Conservation (phyloP, 1,139 yeast genomes). For the Kurtzmaniella quercitrusa region DNA sequence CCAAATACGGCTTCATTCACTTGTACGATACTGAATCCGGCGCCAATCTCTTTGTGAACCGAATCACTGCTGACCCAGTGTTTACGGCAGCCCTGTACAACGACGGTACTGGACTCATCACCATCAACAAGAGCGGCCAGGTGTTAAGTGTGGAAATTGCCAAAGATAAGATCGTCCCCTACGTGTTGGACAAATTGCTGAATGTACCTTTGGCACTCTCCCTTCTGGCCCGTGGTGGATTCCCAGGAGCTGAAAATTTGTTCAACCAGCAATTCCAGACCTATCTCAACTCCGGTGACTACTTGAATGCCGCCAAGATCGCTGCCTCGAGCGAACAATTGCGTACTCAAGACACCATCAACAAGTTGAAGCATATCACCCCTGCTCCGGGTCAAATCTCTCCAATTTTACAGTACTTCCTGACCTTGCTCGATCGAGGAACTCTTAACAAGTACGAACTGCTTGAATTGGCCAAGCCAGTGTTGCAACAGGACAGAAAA, state of each 20-base stretch:
- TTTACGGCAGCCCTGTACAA: conserved; percentile 83
- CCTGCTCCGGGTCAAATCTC: conserved; percentile 96
- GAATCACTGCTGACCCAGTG: conserved; percentile 94
- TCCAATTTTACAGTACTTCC: conserved; percentile 90
- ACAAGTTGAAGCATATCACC: conserved; percentile 85
- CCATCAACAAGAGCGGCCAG: conserved; percentile 93
- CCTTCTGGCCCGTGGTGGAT: conserved; percentile 90
- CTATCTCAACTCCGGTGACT: conserved; percentile 80
- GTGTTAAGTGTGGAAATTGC: conserved; percentile 90
- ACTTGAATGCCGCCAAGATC: conserved; percentile 88
- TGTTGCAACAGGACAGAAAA: conserved; percentile 91
- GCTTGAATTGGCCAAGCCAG: conserved; percentile 92
- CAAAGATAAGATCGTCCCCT: conserved; percentile 81
- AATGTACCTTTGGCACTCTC: conserved; percentile 85
- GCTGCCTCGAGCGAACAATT: conserved; percentile 95
- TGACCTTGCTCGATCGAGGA: conserved; percentile 89
- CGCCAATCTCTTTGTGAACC: conserved; percentile 86
- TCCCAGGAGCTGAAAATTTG: conserved; percentile 94
- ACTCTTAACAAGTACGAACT: conserved; percentile 91
- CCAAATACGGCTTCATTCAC: conserved; percentile 96
- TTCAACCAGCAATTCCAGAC: conserved; percentile 90
- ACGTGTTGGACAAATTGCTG: conserved; percentile 79
- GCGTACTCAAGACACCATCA: conserved; percentile 92
- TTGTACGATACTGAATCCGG: conserved; percentile 93
- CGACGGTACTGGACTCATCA: conserved; percentile 76